These are phyloP conservation scores for Monosporascus sp. DNA, from an alignment of 2,329 filamentous ascomycete species.

Conservation along the genomic window DNA sequence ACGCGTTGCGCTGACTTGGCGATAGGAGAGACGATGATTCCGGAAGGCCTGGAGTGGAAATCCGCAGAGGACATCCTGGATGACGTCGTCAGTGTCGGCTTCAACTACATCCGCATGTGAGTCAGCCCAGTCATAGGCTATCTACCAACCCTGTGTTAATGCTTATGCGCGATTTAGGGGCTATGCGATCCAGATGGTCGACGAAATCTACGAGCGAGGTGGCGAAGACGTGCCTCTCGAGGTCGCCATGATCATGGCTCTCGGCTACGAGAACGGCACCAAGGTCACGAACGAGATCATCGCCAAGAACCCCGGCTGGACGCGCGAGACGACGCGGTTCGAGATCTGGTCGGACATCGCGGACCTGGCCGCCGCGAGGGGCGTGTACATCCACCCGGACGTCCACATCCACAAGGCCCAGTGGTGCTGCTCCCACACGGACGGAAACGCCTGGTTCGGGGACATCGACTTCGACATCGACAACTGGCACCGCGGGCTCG, in stretches of 20 bases:
- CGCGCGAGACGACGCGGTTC: conserved; percentile 40
- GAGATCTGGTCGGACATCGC: conserved; percentile 36
- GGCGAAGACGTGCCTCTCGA: conserved; percentile 35
- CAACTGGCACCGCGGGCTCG: conserved; percentile 51
- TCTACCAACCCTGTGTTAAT: background rate
- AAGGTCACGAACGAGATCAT: conserved; percentile 41
- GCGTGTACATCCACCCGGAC: conserved; percentile 36
- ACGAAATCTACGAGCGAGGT: conserved; percentile 36
- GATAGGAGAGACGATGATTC: conserved; percentile 47
- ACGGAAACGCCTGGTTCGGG: conserved; percentile 52
- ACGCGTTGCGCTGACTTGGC: conserved; percentile 7
- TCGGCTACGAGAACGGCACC: conserved; percentile 44
- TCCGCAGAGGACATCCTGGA: conserved; percentile 45
- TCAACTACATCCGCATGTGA: conserved; percentile 50
- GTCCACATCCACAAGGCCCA: conserved; percentile 36
- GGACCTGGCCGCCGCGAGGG: conserved; percentile 23
- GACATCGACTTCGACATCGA: conserved; percentile 48
- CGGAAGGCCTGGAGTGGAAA: conserved; percentile 50
- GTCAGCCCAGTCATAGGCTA: background rate
- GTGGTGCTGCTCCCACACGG: conserved; percentile 42
- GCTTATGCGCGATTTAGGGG: conserved; percentile 26
- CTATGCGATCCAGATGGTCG: conserved; percentile 53
- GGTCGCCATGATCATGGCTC: conserved; percentile 32
- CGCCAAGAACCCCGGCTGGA: conserved; percentile 45
- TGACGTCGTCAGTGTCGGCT: conserved; percentile 43